phyloP scores from a whole-genome alignment of 495 filamentous ascomycete species.

The Penicillium dipodomyicola region DNA sequence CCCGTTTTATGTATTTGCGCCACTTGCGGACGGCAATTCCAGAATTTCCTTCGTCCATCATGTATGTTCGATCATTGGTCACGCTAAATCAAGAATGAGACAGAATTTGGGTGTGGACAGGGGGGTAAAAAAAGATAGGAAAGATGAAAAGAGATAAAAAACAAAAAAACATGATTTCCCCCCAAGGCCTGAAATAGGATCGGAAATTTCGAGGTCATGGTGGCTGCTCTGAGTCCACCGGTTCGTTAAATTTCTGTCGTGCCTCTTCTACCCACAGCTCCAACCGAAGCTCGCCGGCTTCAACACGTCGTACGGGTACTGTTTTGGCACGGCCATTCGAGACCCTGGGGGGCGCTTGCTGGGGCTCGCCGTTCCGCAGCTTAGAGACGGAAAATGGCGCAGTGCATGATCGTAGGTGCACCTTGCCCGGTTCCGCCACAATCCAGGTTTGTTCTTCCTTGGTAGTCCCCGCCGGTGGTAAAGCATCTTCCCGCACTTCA shows the following conservation, averaged over 20 bases:
- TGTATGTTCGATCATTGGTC: constrained; percentile 51
- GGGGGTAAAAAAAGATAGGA: constrained; percentile 7
- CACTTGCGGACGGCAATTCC: constrained; percentile 42
- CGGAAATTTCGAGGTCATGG: constrained; percentile 28
- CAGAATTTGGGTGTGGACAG: constrained; percentile 29
- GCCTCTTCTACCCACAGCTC: constrained; percentile 58
- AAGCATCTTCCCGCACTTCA: constrained; percentile 71
- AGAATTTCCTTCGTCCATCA: constrained; percentile 46
- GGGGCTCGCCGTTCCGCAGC: constrained; percentile 37
- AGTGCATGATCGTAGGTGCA: constrained; percentile 46
- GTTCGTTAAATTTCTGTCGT: constrained; percentile 53
- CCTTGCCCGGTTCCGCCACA: constrained; percentile 51
- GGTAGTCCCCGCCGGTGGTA: constrained; percentile 69
- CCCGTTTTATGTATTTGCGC: constrained; percentile 49
- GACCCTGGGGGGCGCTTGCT: constrained; percentile 38
- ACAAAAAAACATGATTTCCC: constrained; percentile 28
- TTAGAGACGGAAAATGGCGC: constrained; percentile 48
- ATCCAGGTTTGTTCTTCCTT: constrained; percentile 53
- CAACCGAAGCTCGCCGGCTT: constrained; percentile 53
- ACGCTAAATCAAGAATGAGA: constrained; percentile 51
- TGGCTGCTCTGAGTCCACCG: constrained; percentile 44
- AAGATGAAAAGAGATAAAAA: constrained; percentile 23
- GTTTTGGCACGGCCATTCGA: constrained; percentile 50
- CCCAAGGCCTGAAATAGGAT: constrained; percentile 17
- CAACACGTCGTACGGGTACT: constrained; percentile 52